Evolutionary conservation across 208 protist species (phyloP), one percentile per base, ranked within the genome.

Genomic region (Leishmania mexicana): DNA sequence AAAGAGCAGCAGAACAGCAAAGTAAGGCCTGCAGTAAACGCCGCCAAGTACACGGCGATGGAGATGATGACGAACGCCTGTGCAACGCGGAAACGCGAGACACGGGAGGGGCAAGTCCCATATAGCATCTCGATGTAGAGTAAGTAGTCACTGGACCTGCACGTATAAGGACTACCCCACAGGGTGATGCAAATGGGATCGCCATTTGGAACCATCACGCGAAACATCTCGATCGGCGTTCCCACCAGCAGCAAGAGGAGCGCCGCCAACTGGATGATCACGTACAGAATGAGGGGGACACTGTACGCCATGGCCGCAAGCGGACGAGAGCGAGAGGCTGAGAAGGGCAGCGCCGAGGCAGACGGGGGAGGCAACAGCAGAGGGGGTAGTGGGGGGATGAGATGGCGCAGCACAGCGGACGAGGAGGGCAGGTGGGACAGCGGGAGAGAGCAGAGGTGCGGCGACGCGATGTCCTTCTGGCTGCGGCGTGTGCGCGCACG

Each of bases 191-290:
- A 31, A 62, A 31, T 19, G n/a, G 24, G 28, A 35, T 35, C 31
- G 31, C 31, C 31, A 35, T 35, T 35, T 35, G 31, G 31, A 35
- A 35, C 31, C 31, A 35, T 35, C 31, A 35, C 31, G 31, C 31
- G 85, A 83, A 89, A 88, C 85, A 87, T 85, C 75, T 92, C 87
- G 40, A 94, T 85, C 35, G 86, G 81, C 51, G 86, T 91, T 24
- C 86, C 91, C 47, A 90, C 85, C 65, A 90, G 64, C 57, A 93
- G 76, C 49, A 92, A 84, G 17, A 93, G 45, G 64, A 93, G 87
- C 28, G 85, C 83, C 19, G 88, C 67, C 19, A 88, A 70, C 79
- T 87, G 77, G n/a, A 92, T 28, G 49, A 95, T 83, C 19, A 80
- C 76, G 83, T 90, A 95, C 51, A 91, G 89, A 15, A 85, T 78